Base-by-base conservation (phyloP, 139 green algal genomes). In the Coelastrella sp. region DNA sequence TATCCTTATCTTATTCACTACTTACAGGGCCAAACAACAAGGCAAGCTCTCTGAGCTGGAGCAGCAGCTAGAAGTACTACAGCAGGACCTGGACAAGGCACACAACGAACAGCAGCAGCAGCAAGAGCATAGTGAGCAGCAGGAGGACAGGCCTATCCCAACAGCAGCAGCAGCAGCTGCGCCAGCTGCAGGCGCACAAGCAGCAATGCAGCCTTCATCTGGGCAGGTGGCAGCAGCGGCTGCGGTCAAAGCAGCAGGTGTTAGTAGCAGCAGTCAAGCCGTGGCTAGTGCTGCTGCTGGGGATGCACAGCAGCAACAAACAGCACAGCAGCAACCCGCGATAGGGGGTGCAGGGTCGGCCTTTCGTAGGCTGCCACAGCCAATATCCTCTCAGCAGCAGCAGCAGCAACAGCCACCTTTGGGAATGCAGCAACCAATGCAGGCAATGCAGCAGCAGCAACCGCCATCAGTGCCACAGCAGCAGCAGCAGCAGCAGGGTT, bases 41-140 rank as follows among this genome's bases (percentile, higher is more conserved):
- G 73, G 43, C 75, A 40, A 88, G 71, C 43, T 90, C 34, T 38
- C 48, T 15, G 79, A 89, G 48, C 85, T 96, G 57, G 84, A 91
- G 35, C 79, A 86, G 73, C 90, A 96, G 85, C 87, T 96, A 76
- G 23, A 67, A 5, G 79, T 84, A 15, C 89, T 96, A 75, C 88
- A 96, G 19, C 43, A 80, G 5, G 93, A 96, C 84, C 91, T 95
- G 40, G 40, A 67, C 30, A 63, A 75, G 5, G 92, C 93, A 76
- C 67, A n/a, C 27, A 27, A 32, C 59, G 48, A 40, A 35, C 66
- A 74, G 75, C 50, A 82, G 75, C 50, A 32, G 50, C 75, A 59
- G 75, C 51, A 25, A 17, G 45, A 76, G 77, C 77, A 74, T 35
- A 51, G 30, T 27, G 66, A 17, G 50, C 75, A 59, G 75, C 51